Evolutionary conservation across 139 green algal genomes (phyloP), one percentile per base, ranked within the genome.

Genomic region (Tetraselmis striata): DNA sequence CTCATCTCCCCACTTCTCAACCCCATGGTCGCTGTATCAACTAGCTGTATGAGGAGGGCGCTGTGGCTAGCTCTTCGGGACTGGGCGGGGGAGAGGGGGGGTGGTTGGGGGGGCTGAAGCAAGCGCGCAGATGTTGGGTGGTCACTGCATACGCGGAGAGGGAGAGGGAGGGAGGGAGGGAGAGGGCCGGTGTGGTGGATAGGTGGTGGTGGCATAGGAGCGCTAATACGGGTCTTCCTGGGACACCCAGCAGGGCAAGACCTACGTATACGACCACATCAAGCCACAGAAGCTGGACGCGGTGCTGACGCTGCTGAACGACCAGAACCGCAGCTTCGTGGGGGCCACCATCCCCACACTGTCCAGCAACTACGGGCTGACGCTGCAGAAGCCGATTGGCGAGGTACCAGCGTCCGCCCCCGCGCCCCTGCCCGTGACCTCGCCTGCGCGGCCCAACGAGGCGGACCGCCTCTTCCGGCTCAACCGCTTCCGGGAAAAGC

Each of bases 401-500:
- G n/a, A n/a, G n/a, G n/a, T n/a, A n/a, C n/a, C n/a, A n/a, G 22
- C 29, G 5, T 45, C 76, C 76, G 11, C 76, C 76, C 5, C 29
- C 18, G 29, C 29, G 5, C 76, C 76, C 29, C 11, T 31, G 11
- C 11, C 29, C 76, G 76, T 18, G 11, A 27, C 76, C 76, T 22
- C 76, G 11, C 18, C 11, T 18, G 18, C 29, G 29, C 76, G 29
- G 5, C 76, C 76, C 29, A 31, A 67, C 45, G 45, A 67, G 11
- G 11, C 5, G 45, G 45, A 67, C 11, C 85, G 85, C n/a, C 67
- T 85, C 58, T 81, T 78, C 22, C 88, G 81, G 23, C 82, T 89
- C 25, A 79, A 76, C 23, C 77, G 86, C 11, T 89, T 89, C 85
- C 74, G 85, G 28, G 85, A 90, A 45, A 89, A 89, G 77, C 75